Percentiles rank a stretch among this genome's conserved stretches.
phyloP scores from a whole-genome alignment of 2,329 filamentous ascomycete species.

The Fusarium bactridioides region DNA sequence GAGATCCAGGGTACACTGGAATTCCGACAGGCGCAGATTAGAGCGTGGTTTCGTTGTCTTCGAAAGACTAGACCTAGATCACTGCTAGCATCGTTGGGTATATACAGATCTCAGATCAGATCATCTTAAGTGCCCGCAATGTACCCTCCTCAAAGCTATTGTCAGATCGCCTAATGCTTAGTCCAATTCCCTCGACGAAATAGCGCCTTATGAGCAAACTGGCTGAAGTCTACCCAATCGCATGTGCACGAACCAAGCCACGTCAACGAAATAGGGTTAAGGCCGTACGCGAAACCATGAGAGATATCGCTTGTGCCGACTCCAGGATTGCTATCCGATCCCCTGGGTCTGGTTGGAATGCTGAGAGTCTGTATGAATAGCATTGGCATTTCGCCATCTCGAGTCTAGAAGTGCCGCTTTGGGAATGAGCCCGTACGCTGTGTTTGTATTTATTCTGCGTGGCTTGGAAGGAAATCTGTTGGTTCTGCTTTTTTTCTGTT shows the following conservation, averaged over 20 bases:
- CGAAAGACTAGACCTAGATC: not conserved
- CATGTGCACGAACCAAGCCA: not conserved
- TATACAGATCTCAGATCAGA: not conserved
- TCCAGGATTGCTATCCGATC: not conserved
- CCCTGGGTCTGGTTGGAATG: not conserved
- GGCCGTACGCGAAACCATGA: not conserved
- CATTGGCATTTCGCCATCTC: not conserved
- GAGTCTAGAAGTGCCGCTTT: not conserved
- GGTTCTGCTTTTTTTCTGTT: not conserved
- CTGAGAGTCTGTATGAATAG: not conserved
- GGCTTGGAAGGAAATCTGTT: not conserved
- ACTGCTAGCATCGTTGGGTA: not conserved
- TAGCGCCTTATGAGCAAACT: not conserved
- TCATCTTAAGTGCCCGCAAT: not conserved
- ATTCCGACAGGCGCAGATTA: too few relatives aligned
- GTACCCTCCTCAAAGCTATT: not conserved
- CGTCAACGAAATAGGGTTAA: not conserved
- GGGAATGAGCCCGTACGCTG: not conserved
- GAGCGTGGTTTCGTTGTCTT: not conserved
- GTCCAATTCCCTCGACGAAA: not conserved
- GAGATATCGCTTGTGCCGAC: not conserved
- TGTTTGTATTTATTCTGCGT: not conserved
- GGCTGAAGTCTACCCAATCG: not conserved
- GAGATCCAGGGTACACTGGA: fast-evolving
- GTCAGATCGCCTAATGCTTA: not conserved